Percentiles rank a stretch among this genome's conserved stretches.
Conservation (phyloP, 2,329 filamentous ascomycete genomes). For the Fusarium gaditjirri region DNA sequence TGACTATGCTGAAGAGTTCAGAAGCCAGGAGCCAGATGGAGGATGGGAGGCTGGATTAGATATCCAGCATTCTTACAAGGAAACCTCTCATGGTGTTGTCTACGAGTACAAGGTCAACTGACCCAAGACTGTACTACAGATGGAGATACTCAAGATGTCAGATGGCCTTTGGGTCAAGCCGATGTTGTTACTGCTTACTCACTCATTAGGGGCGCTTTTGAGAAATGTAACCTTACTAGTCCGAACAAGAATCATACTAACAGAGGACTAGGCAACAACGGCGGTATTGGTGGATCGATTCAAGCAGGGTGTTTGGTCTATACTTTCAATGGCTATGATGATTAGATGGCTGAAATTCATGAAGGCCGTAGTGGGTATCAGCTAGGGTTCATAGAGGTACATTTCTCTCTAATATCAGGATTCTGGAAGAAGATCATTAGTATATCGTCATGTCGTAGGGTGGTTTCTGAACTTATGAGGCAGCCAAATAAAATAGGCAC, state of each 20-base stretch:
- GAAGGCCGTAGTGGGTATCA: no score
- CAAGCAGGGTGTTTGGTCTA: not conserved
- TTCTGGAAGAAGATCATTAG: not conserved
- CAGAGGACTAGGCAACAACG: not conserved
- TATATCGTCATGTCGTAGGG: no score
- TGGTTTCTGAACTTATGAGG: not conserved
- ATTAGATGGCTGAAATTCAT: not conserved
- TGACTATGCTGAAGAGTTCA: not conserved
- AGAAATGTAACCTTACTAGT: not conserved
- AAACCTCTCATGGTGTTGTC: not conserved
- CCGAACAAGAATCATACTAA: not conserved
- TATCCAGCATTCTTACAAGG: not conserved
- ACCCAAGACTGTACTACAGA: not conserved
- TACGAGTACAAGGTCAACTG: not conserved
- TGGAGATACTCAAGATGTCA: not conserved
- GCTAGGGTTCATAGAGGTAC: no score
- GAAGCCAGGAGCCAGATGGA: not conserved
- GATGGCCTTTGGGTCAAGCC: not conserved
- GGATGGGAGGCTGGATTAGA: not conserved
- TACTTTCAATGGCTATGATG: not conserved
- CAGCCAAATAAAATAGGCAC: not conserved
- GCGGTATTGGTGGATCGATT: not conserved
- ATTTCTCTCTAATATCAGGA: no score
- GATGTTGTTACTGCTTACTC: not conserved
- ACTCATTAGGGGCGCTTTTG: not conserved